Base-by-base conservation (phyloP, 2,329 filamentous ascomycete genomes). In the Fusarium brachygibbosum region DNA sequence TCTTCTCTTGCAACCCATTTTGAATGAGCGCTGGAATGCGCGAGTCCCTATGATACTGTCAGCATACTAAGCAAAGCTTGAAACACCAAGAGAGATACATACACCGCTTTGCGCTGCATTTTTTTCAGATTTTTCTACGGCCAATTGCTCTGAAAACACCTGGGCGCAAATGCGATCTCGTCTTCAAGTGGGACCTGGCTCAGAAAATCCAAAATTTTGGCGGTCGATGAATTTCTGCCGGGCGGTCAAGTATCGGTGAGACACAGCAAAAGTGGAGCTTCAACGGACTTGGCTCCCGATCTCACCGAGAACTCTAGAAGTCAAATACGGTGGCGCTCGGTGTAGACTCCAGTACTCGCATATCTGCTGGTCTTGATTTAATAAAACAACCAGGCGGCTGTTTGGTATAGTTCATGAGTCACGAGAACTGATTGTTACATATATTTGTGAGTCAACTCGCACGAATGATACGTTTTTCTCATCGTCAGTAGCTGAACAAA, bases 1-100 rank as follows among this genome's bases (percentile, higher is more conserved):
- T 98, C 88, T 97, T 98, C 80, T 98, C 94, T 80, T 93, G 93
- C 66, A 94, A 86, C 71, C 92, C 92, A 91, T 97, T 98, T 79
- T 91, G 89, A 77, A 98, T 95, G 74, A 98, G 89, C 80, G 94
- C 91, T 64, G 91, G 92, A 76, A 98, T 97, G 80, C 94, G 92
- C 82, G 92, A 92, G 81, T 97, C 94, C 77, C 93, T 94, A 69
- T 58, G 23, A 34, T 42, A 3, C 17, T 6, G 46, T 74, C 35
- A 74, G 72, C 35, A 38, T 14, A 7, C 14, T 40, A 14, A 40
- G 8, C 5, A 8, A 7, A 1, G 5, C 21, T 23, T 34, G 11
- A 5, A 19, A 16, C 1, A 19, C 2, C 10, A 11, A 13, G 2
- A 25, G 7, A 6, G 7, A 31, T 3, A 78, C 83, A 73, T 80